A percentile compares a stretch with the other conserved stretches of the same genome.
These are phyloP conservation scores for Trichoderma simmonsii DNA, from an alignment of 2,329 filamentous ascomycete species.

Conservation along the genomic window DNA sequence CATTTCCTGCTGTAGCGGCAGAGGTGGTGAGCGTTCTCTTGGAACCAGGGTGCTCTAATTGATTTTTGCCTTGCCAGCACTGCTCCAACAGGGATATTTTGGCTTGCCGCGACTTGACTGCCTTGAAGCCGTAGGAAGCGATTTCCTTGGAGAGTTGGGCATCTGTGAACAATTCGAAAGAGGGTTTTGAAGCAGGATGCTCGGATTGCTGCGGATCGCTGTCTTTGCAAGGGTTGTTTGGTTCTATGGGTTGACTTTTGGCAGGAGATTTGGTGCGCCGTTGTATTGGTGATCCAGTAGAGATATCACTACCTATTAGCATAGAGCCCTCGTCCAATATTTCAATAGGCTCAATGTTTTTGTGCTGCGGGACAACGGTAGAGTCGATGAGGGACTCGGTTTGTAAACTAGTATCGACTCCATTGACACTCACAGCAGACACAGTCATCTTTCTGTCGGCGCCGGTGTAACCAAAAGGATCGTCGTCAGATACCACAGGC, in stretches of 20 bases:
- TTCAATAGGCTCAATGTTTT: not conserved
- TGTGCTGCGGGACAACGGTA: constrained; percentile 25
- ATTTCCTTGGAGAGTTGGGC: constrained; percentile 61
- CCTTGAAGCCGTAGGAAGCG: constrained; percentile 67
- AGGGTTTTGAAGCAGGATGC: constrained; percentile 40
- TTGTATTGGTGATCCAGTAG: constrained; percentile 15
- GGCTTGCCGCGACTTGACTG: constrained; percentile 62
- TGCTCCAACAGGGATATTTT: constrained; percentile 69
- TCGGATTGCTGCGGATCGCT: not conserved
- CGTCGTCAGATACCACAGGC: constrained; percentile 24
- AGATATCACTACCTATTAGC: constrained; percentile 25
- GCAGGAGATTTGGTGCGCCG: not conserved
- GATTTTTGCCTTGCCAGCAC: constrained; percentile 64
- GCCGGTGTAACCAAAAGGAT: constrained; percentile 40
- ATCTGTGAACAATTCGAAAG: constrained; percentile 61
- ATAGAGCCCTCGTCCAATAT: constrained; percentile 17
- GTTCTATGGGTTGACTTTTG: not conserved
- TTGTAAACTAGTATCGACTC: not conserved
- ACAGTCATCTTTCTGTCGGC: not conserved
- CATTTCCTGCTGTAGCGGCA: not conserved
- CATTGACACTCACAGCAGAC: not conserved
- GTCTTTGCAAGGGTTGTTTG: no score
- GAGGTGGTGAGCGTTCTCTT: constrained; percentile 19
- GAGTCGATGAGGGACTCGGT: constrained; percentile 26
- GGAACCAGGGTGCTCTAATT: constrained; percentile 22